Conservation (phyloP, 139 green algal species). For the Coccomyxa sp. region DNA sequence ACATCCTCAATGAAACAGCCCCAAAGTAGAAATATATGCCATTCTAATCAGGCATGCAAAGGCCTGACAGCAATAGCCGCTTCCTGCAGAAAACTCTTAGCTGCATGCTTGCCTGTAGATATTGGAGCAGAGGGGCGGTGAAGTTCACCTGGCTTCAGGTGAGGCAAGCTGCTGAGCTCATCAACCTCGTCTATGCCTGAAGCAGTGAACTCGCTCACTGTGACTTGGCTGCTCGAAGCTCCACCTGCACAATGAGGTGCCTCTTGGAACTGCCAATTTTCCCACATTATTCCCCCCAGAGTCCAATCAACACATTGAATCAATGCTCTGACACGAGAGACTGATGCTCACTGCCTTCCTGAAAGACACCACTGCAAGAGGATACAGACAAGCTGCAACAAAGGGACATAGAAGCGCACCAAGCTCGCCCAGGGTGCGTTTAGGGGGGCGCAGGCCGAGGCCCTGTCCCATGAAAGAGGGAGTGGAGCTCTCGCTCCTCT, state of each 20-base stretch:
- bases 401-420: neutral
- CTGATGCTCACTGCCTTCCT: too few relatives aligned
- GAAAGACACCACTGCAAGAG: neutral
- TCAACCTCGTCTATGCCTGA: neutral
- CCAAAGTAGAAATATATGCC: too few relatives aligned
- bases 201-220: constrained; percentile 1
- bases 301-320: neutral
- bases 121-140: too few relatives aligned
- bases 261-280: neutral
- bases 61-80: too few relatives aligned
- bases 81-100: too few relatives aligned
- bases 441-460: neutral
- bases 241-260: neutral
- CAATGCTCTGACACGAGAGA: too few relatives aligned
- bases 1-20: too few relatives aligned
- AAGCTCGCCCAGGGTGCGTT: neutral
- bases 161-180: neutral
- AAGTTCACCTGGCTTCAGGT: neutral
- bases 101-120: too few relatives aligned
- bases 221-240: constrained; percentile 1
- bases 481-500: too few relatives aligned
- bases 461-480: neutral
- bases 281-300: neutral
- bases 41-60: too few relatives aligned
- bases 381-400: neutral